Percentiles rank a stretch among this genome's conserved stretches.
These are phyloP conservation scores for Bonia amplexicaulis DNA, from an alignment of 176 grass and related monocot species.

Conservation along the genomic window DNA sequence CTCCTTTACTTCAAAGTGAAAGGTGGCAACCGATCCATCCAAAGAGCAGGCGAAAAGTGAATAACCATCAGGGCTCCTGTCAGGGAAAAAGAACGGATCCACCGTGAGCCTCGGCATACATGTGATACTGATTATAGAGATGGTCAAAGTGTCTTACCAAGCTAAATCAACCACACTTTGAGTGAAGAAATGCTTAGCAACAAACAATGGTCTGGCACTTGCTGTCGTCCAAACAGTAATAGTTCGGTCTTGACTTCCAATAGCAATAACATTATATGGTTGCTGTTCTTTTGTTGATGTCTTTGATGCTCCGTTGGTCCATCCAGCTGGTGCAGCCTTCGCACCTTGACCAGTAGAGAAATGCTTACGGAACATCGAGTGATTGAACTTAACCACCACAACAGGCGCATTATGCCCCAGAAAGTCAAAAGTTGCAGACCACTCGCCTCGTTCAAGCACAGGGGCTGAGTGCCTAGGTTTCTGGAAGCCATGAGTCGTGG, in stretches of 20 bases:
- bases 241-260: conserved; percentile 96
- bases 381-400: conserved; percentile 95
- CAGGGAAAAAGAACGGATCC: conserved; percentile 11
- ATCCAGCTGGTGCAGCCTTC: conserved; percentile 59
- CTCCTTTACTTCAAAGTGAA: conserved; percentile 95
- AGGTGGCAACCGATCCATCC: conserved; percentile 83
- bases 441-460: conserved; percentile 92
- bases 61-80: conserved; percentile 97
- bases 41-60: conserved; percentile 94
- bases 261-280: conserved; percentile 96
- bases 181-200: conserved; percentile 95
- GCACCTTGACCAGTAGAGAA: conserved; percentile 49
- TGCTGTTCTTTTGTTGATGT: conserved; percentile 61
- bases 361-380: conserved; percentile 91
- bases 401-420: conserved; percentile 92
- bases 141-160: conserved; percentile 50
- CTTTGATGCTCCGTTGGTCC: conserved; percentile 83
- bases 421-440: conserved; percentile 99
- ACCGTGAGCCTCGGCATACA: conserved; percentile 18
- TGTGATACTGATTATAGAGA: background rate
- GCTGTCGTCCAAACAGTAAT: conserved; percentile 99
- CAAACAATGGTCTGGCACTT: conserved; percentile 85
- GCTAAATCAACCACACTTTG: conserved; percentile 99
- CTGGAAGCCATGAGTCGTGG: conserved; percentile 97
- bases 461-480: conserved; percentile 97